Percentiles rank a stretch among this genome's conserved stretches.
Evolutionary conservation across 2,329 filamentous ascomycete species (phyloP).

Genomic region (Aspergillus oerlinghausenensis): DNA sequence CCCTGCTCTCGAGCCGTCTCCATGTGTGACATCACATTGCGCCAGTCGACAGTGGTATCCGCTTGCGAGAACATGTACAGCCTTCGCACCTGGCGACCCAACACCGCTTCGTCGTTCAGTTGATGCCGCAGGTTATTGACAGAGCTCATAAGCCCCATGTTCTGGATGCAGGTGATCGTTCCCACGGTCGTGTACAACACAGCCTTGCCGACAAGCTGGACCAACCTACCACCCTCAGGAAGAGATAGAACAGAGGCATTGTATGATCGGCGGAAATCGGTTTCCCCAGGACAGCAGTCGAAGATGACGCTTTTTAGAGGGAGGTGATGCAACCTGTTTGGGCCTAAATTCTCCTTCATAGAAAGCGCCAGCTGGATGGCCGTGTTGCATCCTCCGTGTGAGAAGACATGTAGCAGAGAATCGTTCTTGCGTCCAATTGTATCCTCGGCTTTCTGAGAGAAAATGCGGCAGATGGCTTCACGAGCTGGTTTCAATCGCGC

Average conservation of each 20-base stretch:
- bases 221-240: background rate
- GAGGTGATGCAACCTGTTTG: slow-evolving; percentile 1
- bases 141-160: slow-evolving; percentile 4
- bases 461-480: slow-evolving; percentile 12
- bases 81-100: slow-evolving; percentile 1
- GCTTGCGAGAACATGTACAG: slow-evolving; percentile 11
- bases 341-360: slow-evolving; percentile 11
- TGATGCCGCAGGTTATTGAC: slow-evolving; percentile 6
- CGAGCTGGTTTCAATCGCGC: slow-evolving; percentile 15
- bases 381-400: slow-evolving; percentile 18
- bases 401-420: slow-evolving; percentile 20
- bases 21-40: slow-evolving; percentile 7
- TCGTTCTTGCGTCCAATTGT: background rate
- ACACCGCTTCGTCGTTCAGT: slow-evolving; percentile 5
- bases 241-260: slow-evolving; percentile 10
- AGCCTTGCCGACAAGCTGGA: background rate
- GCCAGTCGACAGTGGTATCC: slow-evolving; percentile 7
- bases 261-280: slow-evolving; percentile 13
- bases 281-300: slow-evolving; percentile 20
- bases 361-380: slow-evolving; percentile 18
- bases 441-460: background rate
- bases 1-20: slow-evolving; percentile 4
- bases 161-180: slow-evolving; percentile 5
- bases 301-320: slow-evolving; percentile 13
- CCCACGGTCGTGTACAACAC: slow-evolving; percentile 9